These are phyloP conservation scores for Globisporangium splendens DNA, from an alignment of 352 stramenopile genomes.

Conservation along the genomic window DNA sequence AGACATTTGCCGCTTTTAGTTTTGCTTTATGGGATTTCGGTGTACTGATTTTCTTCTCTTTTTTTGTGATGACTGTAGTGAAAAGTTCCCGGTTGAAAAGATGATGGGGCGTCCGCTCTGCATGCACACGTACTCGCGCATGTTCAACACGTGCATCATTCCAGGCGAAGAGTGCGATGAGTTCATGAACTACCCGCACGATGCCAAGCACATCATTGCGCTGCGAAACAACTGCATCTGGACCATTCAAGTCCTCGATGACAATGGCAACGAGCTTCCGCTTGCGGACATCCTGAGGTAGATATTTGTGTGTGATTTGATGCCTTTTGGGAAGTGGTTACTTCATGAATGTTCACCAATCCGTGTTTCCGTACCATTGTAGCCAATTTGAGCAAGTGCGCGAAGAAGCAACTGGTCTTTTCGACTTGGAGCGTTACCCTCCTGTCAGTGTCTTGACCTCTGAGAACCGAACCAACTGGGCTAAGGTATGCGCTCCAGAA, in stretches of 20 bases:
- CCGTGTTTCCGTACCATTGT: neutral
- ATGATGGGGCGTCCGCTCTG: constrained; percentile 93
- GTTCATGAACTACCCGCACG: constrained; percentile 85
- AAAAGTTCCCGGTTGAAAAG: constrained; percentile 90
- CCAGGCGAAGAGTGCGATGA: constrained; percentile 87
- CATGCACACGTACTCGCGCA: constrained; percentile 92
- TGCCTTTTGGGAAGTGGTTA: neutral
- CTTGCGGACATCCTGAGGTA: constrained; percentile 77
- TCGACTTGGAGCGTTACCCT: constrained; percentile 82
- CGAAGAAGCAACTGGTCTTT: constrained; percentile 81
- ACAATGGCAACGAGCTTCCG: constrained; percentile 62
- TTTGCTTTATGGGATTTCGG: neutral
- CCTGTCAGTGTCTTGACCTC: constrained; percentile 93
- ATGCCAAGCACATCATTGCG: constrained; percentile 92
- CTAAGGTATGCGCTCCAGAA: constrained; percentile 51
- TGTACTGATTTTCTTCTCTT: too few species aligned
- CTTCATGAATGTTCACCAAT: neutral
- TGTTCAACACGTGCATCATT: constrained; percentile 97
- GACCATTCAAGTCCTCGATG: constrained; percentile 75
- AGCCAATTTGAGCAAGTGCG: constrained; percentile 84
- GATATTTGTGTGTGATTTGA: neutral
- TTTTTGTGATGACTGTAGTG: constrained; percentile 38
- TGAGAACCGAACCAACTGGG: constrained; percentile 94
- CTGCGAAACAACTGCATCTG: constrained; percentile 90
- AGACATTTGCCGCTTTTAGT: constrained; percentile 15